Base-by-base conservation (phyloP, 805 yeast genomes). In the Groenewaldozyma tartarivorans region DNA sequence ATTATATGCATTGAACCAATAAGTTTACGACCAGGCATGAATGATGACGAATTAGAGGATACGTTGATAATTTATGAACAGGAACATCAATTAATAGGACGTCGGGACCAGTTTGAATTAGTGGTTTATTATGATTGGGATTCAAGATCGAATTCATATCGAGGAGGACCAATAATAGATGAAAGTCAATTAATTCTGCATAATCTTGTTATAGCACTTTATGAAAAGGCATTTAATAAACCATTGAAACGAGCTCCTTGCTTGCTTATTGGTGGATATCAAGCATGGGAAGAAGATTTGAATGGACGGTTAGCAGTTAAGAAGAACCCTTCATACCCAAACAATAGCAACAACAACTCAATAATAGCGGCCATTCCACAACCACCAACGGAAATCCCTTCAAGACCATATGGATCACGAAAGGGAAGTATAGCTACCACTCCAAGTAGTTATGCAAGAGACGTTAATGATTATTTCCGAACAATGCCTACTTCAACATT, bases 1-100 rank as follows among this genome's bases (percentile, higher is more conserved):
- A 58, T 81, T 5, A 69, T 84, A 7, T 83, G 88, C 54, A 70
- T 88, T 16, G 95, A 85, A 40, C 96, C 96, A 0, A 67, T 71
- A 16, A 67, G 75, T 1, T 63, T 79, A 16, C 60, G 75, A 39
- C 56, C 60, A 1, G 61, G 64, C 6, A 73, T 74, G 53, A 66
- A 73, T 0, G 84, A 82, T 50, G 60, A 57, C n/a, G 90, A 81
- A 41, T 61, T 88, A n/a, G 83, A 81, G 49, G 69, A 67, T 33
- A 62, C 73, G 36, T 69, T 90, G 7, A 62, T 77, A 43, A 57
- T 75, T 13, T 66, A 82, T 13, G 67, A 66, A 11, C 56, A 57
- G 3, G 92, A 85, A 52, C 70, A 69, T 38, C 55, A 51, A 1
- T 48, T 71, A 37, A 87, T 87, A 51, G 57, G 62, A 18, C 57